A percentile compares a stretch with the other conserved stretches of the same genome.
phyloP scores from a whole-genome alignment of 768 basidiomycete species.

The Lactarius tabidus region DNA sequence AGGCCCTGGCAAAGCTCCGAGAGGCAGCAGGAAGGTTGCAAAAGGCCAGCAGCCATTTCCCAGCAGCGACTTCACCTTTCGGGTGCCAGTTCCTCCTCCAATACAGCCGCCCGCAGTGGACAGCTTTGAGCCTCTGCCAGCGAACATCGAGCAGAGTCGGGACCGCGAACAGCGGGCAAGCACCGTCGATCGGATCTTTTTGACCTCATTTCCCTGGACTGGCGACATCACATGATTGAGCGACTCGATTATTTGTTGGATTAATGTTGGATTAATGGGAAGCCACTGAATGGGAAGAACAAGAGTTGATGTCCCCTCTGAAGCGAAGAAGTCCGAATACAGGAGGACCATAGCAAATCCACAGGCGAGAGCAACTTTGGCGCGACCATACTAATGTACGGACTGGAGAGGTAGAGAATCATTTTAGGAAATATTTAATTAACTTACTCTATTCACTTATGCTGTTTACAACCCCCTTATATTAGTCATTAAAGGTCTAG shows the following conservation, averaged over 20 bases:
- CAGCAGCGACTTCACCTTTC: neutral
- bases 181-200: constrained; percentile 8
- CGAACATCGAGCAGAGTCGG: constrained; percentile 6
- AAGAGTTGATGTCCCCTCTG: neutral
- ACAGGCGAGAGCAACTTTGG: neutral
- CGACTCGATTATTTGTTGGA: neutral
- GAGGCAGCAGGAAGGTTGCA: constrained; percentile 38
- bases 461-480: constrained; percentile 15
- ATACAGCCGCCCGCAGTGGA: neutral
- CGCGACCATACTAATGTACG: neutral
- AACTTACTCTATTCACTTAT: constrained; percentile 18
- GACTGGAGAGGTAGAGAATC: constrained; percentile 5
- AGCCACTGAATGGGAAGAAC: neutral
- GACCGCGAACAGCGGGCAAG: constrained; percentile 1
- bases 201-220: constrained; percentile 2
- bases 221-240: constrained; percentile 13
- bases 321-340: neutral
- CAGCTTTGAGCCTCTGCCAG: neutral
- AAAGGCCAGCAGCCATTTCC: constrained; percentile 10
- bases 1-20: constrained; percentile 72
- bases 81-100: constrained; percentile 4
- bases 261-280: constrained; percentile 1
- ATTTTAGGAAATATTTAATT: constrained; percentile 1
- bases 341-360: neutral
- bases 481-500: too few relatives aligned